phyloP scores from a whole-genome alignment of 768 basidiomycete species.

The Coprinopsis cinerea region DNA sequence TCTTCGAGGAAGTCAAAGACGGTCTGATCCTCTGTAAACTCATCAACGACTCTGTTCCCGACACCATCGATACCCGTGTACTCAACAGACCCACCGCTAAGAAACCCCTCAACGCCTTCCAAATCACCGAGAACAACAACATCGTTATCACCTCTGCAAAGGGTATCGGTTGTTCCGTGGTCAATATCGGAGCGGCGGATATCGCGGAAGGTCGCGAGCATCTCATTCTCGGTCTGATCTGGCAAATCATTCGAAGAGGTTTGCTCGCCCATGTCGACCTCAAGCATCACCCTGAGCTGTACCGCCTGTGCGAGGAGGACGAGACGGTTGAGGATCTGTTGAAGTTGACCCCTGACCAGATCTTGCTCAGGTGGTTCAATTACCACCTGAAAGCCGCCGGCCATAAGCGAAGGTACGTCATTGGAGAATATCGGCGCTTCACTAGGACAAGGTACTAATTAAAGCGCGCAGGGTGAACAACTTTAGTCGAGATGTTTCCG shows the following conservation, averaged over 20 bases:
- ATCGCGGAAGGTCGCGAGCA: slow-evolving; percentile 92
- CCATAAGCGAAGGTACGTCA: slow-evolving; percentile 70
- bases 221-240: slow-evolving; percentile 94
- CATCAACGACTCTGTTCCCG: slow-evolving; percentile 98
- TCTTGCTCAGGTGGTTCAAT: slow-evolving; percentile 98
- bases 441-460: too few species aligned
- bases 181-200: slow-evolving; percentile 95
- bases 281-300: slow-evolving; percentile 96
- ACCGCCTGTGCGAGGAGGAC: slow-evolving; percentile 91
- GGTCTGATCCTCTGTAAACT: slow-evolving; percentile 96
- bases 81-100: slow-evolving; percentile 80
- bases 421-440: too few species aligned
- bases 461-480: slow-evolving; percentile 90
- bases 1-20: slow-evolving; percentile 95
- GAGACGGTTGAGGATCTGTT: slow-evolving; percentile 97
- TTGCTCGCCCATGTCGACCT: slow-evolving; percentile 94
- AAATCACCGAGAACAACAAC: slow-evolving; percentile 99
- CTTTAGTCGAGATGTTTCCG: slow-evolving; percentile 95
- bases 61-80: slow-evolving; percentile 98
- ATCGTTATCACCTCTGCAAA: slow-evolving; percentile 98
- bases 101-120: slow-evolving; percentile 94
- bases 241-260: slow-evolving; percentile 96
- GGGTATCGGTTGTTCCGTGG: slow-evolving; percentile 96
- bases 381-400: slow-evolving; percentile 95
- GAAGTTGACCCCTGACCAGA: slow-evolving; percentile 92